Evolutionary conservation across 805 yeast genomes (phyloP).

Genomic region (Cyberlindnera samutprakarnensis): DNA sequence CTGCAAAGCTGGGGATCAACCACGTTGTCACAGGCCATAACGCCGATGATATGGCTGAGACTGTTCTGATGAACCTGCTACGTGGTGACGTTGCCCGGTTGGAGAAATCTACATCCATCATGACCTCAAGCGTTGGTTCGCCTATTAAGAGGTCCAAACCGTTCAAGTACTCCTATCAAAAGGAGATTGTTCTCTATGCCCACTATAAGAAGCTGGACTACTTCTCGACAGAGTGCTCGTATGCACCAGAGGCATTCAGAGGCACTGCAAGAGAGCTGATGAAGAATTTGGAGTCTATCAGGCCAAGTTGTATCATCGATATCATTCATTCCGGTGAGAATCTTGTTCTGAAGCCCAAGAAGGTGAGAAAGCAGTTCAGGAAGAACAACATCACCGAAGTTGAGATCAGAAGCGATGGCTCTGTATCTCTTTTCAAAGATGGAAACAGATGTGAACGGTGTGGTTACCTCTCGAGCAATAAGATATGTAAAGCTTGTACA

Average conservation of each 20-base stretch:
- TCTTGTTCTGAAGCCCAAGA: slow-evolving; percentile 55
- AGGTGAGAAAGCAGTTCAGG: slow-evolving; percentile 28
- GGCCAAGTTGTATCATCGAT: slow-evolving; percentile 92
- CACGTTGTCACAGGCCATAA: slow-evolving; percentile 98
- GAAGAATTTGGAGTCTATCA: slow-evolving; percentile 80
- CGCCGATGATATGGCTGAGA: slow-evolving; percentile 99
- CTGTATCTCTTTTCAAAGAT: slow-evolving; percentile 49
- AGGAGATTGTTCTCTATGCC: slow-evolving; percentile 95
- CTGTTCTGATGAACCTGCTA: slow-evolving; percentile 87
- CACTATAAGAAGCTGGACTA: slow-evolving; percentile 93
- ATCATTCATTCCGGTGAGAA: slow-evolving; percentile 92
- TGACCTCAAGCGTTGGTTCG: slow-evolving; percentile 77
- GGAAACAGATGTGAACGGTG: slow-evolving; percentile 81
- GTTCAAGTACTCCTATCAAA: slow-evolving; percentile 90
- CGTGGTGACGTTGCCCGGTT: slow-evolving; percentile 95
- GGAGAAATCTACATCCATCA: slow-evolving; percentile 78
- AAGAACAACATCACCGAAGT: slow-evolving; percentile 6
- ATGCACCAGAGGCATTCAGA: slow-evolving; percentile 97
- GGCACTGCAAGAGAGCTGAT: slow-evolving; percentile 94
- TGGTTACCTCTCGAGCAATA: slow-evolving; percentile 85
- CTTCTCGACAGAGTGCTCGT: slow-evolving; percentile 94
- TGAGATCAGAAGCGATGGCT: slow-evolving; percentile 54
- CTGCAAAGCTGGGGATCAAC: slow-evolving; percentile 70
- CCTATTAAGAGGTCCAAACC: slow-evolving; percentile 94
- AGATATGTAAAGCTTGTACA: slow-evolving; percentile 88